A percentile compares a stretch with the other conserved stretches of the same genome.
Conservation (phyloP, 805 yeast species). For the Candida arabinofermentans region DNA sequence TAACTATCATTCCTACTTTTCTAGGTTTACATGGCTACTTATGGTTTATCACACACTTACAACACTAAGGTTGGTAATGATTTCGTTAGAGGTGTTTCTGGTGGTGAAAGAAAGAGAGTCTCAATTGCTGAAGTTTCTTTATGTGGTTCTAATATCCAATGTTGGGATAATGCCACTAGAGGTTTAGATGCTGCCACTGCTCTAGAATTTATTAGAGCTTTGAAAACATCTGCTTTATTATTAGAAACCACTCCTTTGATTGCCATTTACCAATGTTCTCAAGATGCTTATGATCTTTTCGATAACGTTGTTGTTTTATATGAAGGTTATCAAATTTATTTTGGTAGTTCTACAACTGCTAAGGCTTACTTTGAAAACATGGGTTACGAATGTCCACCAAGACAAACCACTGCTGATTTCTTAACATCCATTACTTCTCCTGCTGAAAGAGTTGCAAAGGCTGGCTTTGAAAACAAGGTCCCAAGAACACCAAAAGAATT, state of each 20-base stretch:
- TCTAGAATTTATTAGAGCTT: conserved; percentile 54
- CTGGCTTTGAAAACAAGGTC: conserved; percentile 34
- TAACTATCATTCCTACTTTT: neutral
- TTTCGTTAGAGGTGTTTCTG: conserved; percentile 60
- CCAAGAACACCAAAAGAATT: conserved; percentile 38
- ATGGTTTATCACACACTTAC: conserved; percentile 43
- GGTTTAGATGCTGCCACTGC: conserved; percentile 73
- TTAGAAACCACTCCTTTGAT: conserved; percentile 46
- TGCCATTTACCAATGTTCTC: conserved; percentile 47
- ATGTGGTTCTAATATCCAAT: conserved; percentile 39
- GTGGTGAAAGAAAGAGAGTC: conserved; percentile 66
- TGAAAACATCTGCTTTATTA: conserved; percentile 52
- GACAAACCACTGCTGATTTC: conserved; percentile 46
- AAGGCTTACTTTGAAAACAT: conserved; percentile 37
- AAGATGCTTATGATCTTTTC: conserved; percentile 40
- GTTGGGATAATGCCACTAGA: conserved; percentile 70
- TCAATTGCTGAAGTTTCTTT: conserved; percentile 53
- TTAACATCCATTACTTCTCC: conserved; percentile 34
- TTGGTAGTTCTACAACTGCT: conserved; percentile 35
- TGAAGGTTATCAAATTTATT: conserved; percentile 42
- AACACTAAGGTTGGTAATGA: conserved; percentile 63
- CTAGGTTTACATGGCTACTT: conserved; percentile 21
- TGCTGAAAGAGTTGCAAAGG: conserved; percentile 26
- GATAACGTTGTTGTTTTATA: conserved; percentile 39
- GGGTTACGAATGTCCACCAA: conserved; percentile 44